Evolutionary conservation across 2,329 filamentous ascomycete genomes (phyloP).

Genomic region (Esteya vermicola): DNA sequence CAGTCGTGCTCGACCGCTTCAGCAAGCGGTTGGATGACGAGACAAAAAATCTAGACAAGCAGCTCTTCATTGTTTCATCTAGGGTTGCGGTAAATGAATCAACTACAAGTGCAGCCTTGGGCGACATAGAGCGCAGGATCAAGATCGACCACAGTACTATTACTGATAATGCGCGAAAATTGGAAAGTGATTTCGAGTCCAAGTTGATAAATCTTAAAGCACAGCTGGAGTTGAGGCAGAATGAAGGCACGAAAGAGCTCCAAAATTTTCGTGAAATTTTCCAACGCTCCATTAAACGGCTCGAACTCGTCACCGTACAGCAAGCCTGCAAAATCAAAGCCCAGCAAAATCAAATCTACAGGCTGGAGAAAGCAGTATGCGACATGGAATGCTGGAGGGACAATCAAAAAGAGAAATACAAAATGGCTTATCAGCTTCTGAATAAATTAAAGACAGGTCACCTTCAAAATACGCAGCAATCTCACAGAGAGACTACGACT

Average conservation of each 20-base stretch:
- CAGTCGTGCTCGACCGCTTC: conserved; percentile 5
- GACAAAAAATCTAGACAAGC: conserved; percentile 5
- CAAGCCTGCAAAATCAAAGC: neutral
- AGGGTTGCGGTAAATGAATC: conserved; percentile 6
- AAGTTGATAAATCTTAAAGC: conserved; percentile 2
- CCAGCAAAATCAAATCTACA: conserved; percentile 5
- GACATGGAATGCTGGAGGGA: conserved; percentile 3
- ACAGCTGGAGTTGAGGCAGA: conserved; percentile 4
- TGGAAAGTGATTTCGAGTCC: conserved; percentile 4
- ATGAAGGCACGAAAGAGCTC: conserved; percentile 1
- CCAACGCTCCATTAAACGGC: too few relatives aligned
- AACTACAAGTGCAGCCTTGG: neutral
- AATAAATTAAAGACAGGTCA: too few relatives aligned
- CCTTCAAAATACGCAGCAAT: too few relatives aligned
- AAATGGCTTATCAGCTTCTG: too few relatives aligned
- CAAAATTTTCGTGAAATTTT: neutral
- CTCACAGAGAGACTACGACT: too few relatives aligned
- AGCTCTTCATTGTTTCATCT: conserved; percentile 7
- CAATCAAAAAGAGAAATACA: conserved; percentile 4
- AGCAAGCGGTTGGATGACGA: conserved; percentile 10
- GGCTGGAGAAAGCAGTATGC: conserved; percentile 4
- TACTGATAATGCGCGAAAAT: conserved; percentile 1
- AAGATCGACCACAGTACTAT: neutral
- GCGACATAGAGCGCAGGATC: conserved; percentile 1
- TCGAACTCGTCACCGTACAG: too few relatives aligned